Evolutionary conservation across 2,329 filamentous ascomycete species (phyloP), one percentile per base, ranked within the genome.

Genomic region (Penicillium sp.): DNA sequence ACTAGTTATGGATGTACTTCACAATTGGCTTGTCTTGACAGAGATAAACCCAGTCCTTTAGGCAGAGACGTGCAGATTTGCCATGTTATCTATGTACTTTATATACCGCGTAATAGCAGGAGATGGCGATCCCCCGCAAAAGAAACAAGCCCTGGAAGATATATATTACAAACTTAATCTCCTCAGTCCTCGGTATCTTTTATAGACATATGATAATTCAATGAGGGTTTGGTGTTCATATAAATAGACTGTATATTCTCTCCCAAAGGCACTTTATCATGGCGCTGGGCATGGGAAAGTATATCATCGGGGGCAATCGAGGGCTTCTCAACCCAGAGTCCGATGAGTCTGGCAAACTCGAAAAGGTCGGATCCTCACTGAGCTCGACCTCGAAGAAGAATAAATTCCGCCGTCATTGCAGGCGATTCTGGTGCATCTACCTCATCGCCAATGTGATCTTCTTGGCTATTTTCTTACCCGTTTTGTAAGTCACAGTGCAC

Each of bases 361-460:
- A 57, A n/a, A 60, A 62, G 13, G 29, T 50, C 3, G 50, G 58
- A 34, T 60, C 60, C 6, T 48, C 58, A 7, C 45, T 51, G 34
- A 59, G 45, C 32, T 55, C 55, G 1, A 50, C 46, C 10, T 58
- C 56, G 4, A 52, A 49, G 6, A 58, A 45, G 9, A 46, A 79
- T 53, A 77, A 75, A 55, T 29, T 74, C 5, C 76, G 73, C 54
- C 63, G 64, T 1, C 79, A 80, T 61, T 76, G 72, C 54, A 63
- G 67, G n/a, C 67, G 71, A 31, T 79, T 76, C 54, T 77, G 74
- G 68, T 74, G 73, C 67, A 73, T 73, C 66, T 79, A 80, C 60
- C 46, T 78, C 4, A 63, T 77, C n/a, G 75, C 62, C 16, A 49
- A 68, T 13, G 60, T 78, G 32, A 64, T 79, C 29, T 69, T 80